A percentile compares a stretch with the other conserved stretches of the same genome.
Evolutionary conservation across 805 yeast species (phyloP).

Genomic region (Kockiozyma suomiensis): DNA sequence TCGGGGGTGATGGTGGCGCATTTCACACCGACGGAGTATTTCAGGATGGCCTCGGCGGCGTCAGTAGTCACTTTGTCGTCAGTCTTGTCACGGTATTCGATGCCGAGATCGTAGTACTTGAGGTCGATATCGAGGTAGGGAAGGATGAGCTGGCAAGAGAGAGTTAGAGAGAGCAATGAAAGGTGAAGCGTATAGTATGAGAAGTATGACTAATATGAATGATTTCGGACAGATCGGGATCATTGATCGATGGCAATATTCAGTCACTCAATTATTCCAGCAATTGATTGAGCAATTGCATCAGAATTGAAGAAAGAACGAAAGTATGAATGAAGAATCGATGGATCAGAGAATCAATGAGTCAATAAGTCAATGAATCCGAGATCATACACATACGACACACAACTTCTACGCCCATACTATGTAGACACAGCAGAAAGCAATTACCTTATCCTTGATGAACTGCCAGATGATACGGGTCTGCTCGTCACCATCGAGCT

Average conservation of each 20-base stretch:
- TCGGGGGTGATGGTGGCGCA: constrained; percentile 99
- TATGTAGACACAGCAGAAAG: too few relatives aligned
- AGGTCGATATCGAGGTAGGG: constrained; percentile 88
- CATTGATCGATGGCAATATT: too few relatives aligned
- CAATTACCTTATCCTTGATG: constrained; percentile 71
- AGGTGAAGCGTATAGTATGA: too few relatives aligned
- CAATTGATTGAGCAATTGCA: too few relatives aligned
- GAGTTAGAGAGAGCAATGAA: too few relatives aligned
- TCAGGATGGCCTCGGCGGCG: constrained; percentile 84
- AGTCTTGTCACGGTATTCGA: constrained; percentile 83
- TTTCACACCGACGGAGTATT: constrained; percentile 91
- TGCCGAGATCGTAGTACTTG: constrained; percentile 88
- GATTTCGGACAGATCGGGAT: too few relatives aligned
- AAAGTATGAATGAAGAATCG: neutral
- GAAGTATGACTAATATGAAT: too few relatives aligned
- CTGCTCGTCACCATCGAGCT: constrained; percentile 98
- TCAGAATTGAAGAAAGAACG: neutral
- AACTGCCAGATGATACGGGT: constrained; percentile 94
- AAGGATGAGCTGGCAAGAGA: constrained; percentile 57
- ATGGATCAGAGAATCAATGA: too few relatives aligned
- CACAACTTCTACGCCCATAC: too few relatives aligned
- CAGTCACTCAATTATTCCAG: too few relatives aligned
- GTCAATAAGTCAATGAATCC: too few relatives aligned
- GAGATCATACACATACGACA: too few relatives aligned
- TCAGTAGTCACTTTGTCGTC: constrained; percentile 86